Base-by-base conservation (phyloP, 2,329 filamentous ascomycete genomes). In the Colletotrichum chlorophyti region DNA sequence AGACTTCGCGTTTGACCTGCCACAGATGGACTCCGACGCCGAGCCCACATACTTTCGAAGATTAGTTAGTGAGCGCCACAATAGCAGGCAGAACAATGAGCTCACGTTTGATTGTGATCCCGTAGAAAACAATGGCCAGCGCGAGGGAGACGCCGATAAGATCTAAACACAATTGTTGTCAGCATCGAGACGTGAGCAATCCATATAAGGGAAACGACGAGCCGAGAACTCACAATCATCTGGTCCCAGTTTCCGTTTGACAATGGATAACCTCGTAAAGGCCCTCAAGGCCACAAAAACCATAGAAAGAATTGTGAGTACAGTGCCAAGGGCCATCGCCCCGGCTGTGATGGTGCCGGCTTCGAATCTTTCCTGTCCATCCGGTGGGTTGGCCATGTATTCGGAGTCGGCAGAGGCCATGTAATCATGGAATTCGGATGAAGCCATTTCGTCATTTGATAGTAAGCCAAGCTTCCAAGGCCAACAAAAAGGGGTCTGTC, bases 321-420 rank as follows among this genome's bases (percentile, higher is more conserved):
- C 7, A 21, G 43, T 38, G 5, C 57, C 51, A 14, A 59, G 11
- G 19, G 32, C 26, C 31, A 59, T 5, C 6, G 51, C 43, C 9
- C 38, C 12, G 8, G 21, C n/a, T 2, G 57, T 59, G 26, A 55
- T 45, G 2, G 38, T 48, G 5, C 38, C 37, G 5, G 51, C 57
- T 11, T 59, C 57, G 26, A 59, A 59, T 15, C 57, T 51, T 3
- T 26, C 57, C 5, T 59, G 51, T 6, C 43, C 51, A 4, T 8
- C 43, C 11, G 57, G 57, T 21, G 57, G 15, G 26, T 55, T 51
- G 14, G 43, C 57, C 57, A 59, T 57, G 17, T 55, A 59, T 38
- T 55, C 24, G 43, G 57, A 27, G 7, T 21, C 31, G 26, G 14
- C 26, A 14, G 38, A 49, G 9, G 32, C 26, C 57, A 59, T 59